Percentiles rank a stretch among this genome's conserved stretches.
Evolutionary conservation across 805 yeast species (phyloP).

Genomic region (Kuraishia ogatae): DNA sequence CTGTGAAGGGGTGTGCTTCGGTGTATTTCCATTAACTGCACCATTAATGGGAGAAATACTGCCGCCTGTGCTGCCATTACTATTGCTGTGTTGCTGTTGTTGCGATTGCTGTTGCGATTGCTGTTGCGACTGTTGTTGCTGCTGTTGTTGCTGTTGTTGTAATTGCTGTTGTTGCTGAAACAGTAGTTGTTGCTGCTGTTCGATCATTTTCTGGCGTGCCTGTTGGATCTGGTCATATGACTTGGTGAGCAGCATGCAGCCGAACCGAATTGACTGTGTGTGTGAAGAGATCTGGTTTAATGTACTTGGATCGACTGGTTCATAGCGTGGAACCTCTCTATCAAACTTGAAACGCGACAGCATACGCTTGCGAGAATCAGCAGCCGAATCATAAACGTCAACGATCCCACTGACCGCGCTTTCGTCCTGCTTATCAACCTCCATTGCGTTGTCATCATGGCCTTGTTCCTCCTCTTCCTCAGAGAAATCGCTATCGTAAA

Average conservation of each 20-base stretch:
- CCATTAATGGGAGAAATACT: not conserved
- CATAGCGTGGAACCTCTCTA: conserved; percentile 29
- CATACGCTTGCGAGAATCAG: conserved; percentile 27
- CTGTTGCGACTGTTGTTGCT: conserved; percentile 14
- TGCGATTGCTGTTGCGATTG: not conserved
- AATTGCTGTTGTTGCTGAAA: conserved; percentile 27
- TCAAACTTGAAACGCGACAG: conserved; percentile 45
- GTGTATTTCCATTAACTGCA: not conserved
- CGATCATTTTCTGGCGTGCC: conserved; percentile 59
- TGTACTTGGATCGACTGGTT: conserved; percentile 72
- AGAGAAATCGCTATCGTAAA: conserved; percentile 28
- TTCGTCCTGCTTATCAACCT: conserved; percentile 16
- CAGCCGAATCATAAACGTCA: conserved; percentile 25
- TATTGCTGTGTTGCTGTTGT: not conserved
- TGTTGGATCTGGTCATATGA: conserved; percentile 80
- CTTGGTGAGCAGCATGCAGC: conserved; percentile 82
- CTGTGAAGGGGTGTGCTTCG: not conserved
- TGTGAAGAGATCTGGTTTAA: conserved; percentile 77
- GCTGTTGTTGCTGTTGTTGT: conserved; percentile 20
- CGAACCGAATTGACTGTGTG: conserved; percentile 86
- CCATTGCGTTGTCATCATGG: conserved; percentile 15
- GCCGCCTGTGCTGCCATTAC: not conserved
- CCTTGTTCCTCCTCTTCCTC: conserved; percentile 21
- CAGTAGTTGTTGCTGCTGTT: conserved; percentile 25
- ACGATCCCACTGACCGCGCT: conserved; percentile 11